A percentile compares a stretch with the other conserved stretches of the same genome.
phyloP scores from a whole-genome alignment of 768 basidiomycete species.

The Russula compacta region DNA sequence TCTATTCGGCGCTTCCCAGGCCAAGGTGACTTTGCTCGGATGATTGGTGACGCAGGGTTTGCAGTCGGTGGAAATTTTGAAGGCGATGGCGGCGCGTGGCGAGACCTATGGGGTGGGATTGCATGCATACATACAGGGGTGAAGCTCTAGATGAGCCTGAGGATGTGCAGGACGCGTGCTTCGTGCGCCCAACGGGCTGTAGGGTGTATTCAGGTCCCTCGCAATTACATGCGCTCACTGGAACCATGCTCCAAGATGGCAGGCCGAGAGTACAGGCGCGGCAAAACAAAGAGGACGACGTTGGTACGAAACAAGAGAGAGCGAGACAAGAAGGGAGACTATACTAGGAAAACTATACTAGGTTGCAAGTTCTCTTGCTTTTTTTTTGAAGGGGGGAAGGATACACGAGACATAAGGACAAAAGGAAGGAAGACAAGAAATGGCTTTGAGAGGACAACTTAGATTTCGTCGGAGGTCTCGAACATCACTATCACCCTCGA shows the following conservation, averaged over 20 bases:
- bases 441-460: not conserved
- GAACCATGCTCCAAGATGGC: no score
- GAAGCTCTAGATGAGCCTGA: constrained; percentile 43
- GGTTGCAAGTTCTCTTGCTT: not conserved
- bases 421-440: not conserved
- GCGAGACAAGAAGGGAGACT: not conserved
- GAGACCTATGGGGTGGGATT: constrained; percentile 79
- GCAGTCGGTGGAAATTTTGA: constrained; percentile 48
- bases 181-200: not conserved
- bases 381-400: not conserved
- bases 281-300: not conserved
- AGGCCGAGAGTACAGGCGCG: no score
- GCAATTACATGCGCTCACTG: not conserved
- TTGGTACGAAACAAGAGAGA: not conserved
- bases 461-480: not conserved
- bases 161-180: not conserved
- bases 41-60: constrained; percentile 87
- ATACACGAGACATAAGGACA: not conserved
- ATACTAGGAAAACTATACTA: not conserved
- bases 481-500: not conserved
- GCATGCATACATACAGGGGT: constrained; percentile 80
- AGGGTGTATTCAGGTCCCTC: not conserved
- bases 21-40: constrained; percentile 77
- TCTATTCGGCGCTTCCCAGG: constrained; percentile 91
- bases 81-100: constrained; percentile 77